phyloP scores from a whole-genome alignment of 2,329 filamentous ascomycete species.

The Aspergillus fischeri region DNA sequence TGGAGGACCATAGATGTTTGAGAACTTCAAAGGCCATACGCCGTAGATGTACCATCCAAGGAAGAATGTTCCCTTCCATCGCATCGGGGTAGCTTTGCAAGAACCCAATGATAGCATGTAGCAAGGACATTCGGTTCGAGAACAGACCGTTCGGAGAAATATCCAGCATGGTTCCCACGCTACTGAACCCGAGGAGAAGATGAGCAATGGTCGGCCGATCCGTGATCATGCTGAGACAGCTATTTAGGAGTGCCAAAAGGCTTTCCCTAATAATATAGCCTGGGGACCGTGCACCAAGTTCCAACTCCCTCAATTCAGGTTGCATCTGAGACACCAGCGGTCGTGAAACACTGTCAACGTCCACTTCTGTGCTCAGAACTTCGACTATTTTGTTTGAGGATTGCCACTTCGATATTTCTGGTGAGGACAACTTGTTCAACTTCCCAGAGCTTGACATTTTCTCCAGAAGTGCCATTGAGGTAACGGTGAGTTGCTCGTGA shows the following conservation, averaged over 20 bases:
- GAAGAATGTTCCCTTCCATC: conserved; percentile 56
- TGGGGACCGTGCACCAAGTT: conserved; percentile 63
- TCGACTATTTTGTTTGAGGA: conserved; percentile 81
- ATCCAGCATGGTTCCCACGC: conserved; percentile 65
- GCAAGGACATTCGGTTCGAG: conserved; percentile 67
- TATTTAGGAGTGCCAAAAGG: conserved; percentile 79
- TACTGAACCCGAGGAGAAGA: conserved; percentile 81
- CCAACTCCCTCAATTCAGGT: conserved; percentile 64
- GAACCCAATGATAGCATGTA: conserved; percentile 76
- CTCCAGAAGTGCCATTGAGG: conserved; percentile 76
- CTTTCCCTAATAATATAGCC: conserved; percentile 78
- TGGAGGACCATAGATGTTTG: conserved; percentile 76
- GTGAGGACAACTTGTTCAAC: conserved; percentile 66
- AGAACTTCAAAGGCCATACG: conserved; percentile 69
- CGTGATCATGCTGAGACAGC: conserved; percentile 70
- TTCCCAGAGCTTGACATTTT: conserved; percentile 81
- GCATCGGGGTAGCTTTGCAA: conserved; percentile 64
- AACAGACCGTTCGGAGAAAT: conserved; percentile 68
- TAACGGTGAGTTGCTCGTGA: conserved; percentile 73
- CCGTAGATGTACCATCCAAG: conserved; percentile 67
- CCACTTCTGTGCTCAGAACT: conserved; percentile 76
- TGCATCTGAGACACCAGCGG: conserved; percentile 67
- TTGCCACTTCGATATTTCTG: conserved; percentile 57
- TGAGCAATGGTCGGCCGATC: conserved; percentile 84
- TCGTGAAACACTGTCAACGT: conserved; percentile 73